Base-by-base conservation (phyloP, 1,284 basidiomycete genomes). In the Pseudozyma hubeiensis region DNA sequence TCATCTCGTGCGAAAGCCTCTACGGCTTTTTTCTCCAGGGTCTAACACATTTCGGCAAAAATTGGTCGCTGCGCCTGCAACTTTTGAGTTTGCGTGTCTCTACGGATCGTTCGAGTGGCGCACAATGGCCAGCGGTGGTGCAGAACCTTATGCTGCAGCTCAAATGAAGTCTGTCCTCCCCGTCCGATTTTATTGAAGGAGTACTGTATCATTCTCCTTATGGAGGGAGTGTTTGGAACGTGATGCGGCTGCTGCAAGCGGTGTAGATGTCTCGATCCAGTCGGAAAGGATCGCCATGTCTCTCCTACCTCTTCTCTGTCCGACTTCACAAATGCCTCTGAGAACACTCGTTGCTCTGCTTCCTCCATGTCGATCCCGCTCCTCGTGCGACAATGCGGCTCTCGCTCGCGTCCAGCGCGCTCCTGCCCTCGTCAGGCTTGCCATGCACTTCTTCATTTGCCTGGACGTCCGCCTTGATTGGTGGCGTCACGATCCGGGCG, bases 381-480 rank as follows among this genome's bases (percentile, higher is more conserved):
- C 13, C 16, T 4, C 3, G 7, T 6, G 16, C 17, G 16, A 49
- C n/a, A 31, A 44, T 40, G 19, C 45, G 30, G 37, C 46, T 33
- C 14, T 30, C 14, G n/a, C 40, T n/a, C 39, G 30, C 30, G 14
- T 45, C 43, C 44, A 46, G 49, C 17, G 43, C 29, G 14, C 29
- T 50, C 10, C 57, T 40, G n/a, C 51, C 44, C 3, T 34, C 53
- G 8, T 43, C 34, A 30, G 35, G 34, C 47, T 39, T 35, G 3
- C 47, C 55, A 11, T 67, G 71, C 51, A 65, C 46, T 3, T 55
- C 58, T 10, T 66, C 51, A 7, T 44, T 64, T 7, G 74, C 62
- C 6, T 68, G 63, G 55, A 55, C 65, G 5, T 59, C 62, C 2
- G 70, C 77, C 4, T 43, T 74, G 3, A 48, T 66, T 16, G 78